phyloP scores from a whole-genome alignment of 2,329 filamentous ascomycete species.

The Fusarium nisikadoi region DNA sequence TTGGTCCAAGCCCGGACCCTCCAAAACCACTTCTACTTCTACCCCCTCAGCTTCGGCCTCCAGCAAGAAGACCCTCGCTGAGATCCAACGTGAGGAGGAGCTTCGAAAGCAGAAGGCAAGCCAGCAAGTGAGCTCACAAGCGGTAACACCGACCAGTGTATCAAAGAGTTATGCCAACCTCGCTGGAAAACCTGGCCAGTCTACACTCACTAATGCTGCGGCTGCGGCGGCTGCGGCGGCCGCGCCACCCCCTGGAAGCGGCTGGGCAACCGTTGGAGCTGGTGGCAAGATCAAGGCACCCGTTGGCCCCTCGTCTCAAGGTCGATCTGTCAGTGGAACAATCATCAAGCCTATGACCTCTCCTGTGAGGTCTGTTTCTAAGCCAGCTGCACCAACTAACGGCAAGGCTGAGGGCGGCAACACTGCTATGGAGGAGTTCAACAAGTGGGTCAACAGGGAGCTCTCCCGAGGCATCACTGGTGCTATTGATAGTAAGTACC shows the following conservation, averaged over 20 bases:
- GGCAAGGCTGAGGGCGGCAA: conserved; percentile 52
- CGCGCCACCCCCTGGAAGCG: conserved; percentile 55
- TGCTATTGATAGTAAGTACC: conserved; percentile 62
- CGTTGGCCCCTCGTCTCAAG: conserved; percentile 63
- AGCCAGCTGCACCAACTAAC: conserved; percentile 59
- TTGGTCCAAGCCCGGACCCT: conserved; percentile 72
- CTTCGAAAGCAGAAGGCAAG: conserved; percentile 76
- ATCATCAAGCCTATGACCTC: conserved; percentile 57
- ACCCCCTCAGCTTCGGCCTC: conserved; percentile 41
- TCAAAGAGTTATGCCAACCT: conserved; percentile 96
- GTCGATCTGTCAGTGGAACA: conserved; percentile 57
- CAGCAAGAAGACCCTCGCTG: conserved; percentile 89
- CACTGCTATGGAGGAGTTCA: conserved; percentile 86
- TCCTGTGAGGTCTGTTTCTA: conserved; percentile 61
- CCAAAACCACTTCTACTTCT: conserved; percentile 52
- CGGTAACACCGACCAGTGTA: conserved; percentile 58
- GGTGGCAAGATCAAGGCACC: conserved; percentile 90
- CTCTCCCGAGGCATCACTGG: conserved; percentile 76
- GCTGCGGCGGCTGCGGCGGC: conserved; percentile 52
- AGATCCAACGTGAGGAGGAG: conserved; percentile 98
- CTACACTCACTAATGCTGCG: conserved; percentile 53
- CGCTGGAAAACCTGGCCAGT: conserved; percentile 75
- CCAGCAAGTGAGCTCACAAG: conserved; percentile 62
- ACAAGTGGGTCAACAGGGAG: conserved; percentile 88
- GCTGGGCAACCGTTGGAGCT: conserved; percentile 96